These are phyloP conservation scores for Prunus mongolica DNA, from an alignment of 306 rosid genomes.

Conservation along the genomic window DNA sequence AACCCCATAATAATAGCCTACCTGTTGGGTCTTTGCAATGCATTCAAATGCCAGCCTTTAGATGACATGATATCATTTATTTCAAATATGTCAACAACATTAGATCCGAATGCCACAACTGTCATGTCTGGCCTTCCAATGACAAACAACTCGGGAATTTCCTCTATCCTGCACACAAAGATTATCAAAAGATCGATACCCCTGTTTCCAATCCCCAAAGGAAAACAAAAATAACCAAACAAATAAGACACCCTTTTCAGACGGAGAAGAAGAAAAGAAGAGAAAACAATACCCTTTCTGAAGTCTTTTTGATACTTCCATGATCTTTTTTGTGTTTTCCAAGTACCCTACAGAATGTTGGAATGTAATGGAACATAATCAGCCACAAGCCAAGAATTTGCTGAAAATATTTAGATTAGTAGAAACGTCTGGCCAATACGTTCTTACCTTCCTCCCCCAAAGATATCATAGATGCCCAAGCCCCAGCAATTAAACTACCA, in stretches of 20 bases:
- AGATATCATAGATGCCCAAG: conserved; percentile 98
- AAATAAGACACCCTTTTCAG: neutral
- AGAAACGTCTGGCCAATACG: conserved; percentile 10
- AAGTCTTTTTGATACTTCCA: conserved; percentile 74
- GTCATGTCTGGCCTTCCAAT: conserved; percentile 94
- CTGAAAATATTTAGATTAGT: neutral
- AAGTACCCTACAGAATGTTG: conserved; percentile 61
- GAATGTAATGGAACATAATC: conserved; percentile 24
- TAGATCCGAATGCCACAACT: conserved; percentile 74
- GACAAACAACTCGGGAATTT: conserved; percentile 70
- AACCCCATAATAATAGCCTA: conserved; percentile 3
- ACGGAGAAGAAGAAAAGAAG: neutral
- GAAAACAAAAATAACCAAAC: neutral
- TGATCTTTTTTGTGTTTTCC: conserved; percentile 69
- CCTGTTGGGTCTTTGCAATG: conserved; percentile 95
- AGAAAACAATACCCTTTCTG: conserved; percentile 59
- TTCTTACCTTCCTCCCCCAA: conserved; percentile 76
- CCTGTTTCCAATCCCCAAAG: neutral
- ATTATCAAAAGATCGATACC: conserved; percentile 5
- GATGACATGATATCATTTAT: conserved; percentile 87
- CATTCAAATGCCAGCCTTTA: conserved; percentile 99
- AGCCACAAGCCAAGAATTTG: conserved; percentile 15
- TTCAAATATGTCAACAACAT: conserved; percentile 81
- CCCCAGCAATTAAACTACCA: conserved; percentile 91
- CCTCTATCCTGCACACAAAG: conserved; percentile 58